Percentiles rank a stretch among this genome's conserved stretches.
These are phyloP conservation scores for Litchi chinensis DNA, from an alignment of 345 rosid species.

Conservation along the genomic window DNA sequence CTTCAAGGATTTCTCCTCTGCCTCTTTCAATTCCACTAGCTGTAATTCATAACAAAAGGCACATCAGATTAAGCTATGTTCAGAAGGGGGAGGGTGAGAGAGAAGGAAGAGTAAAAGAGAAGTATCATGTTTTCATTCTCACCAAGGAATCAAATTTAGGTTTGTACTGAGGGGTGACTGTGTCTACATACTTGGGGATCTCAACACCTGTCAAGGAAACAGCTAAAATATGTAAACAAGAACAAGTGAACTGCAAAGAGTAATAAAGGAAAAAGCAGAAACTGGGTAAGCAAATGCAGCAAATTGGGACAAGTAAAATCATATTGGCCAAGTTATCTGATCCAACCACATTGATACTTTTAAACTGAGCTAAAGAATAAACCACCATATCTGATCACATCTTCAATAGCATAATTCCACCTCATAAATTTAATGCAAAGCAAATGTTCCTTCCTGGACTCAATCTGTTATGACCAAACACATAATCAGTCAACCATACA, in stretches of 20 bases:
- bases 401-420: constrained; percentile 3
- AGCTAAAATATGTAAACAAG: neutral
- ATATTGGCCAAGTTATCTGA: neutral
- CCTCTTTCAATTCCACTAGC: constrained; percentile 93
- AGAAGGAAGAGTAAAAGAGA: neutral
- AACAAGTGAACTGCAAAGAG: neutral
- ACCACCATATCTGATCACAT: neutral
- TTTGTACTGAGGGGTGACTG: constrained; percentile 86
- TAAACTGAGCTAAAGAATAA: neutral
- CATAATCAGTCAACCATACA: neutral
- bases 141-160: constrained; percentile 94
- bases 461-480: neutral
- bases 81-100: neutral
- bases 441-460: neutral
- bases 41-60: constrained; percentile 25
- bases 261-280: neutral
- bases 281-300: neutral
- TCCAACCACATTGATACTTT: neutral
- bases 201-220: constrained; percentile 61
- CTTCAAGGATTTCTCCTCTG: constrained; percentile 77
- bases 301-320: neutral
- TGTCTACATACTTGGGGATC: constrained; percentile 88
- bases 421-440: neutral
- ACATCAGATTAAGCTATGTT: neutral
- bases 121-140: constrained; percentile 31